phyloP scores from a whole-genome alignment of 2,329 filamentous ascomycete species.

The Aspergillus sp. region DNA sequence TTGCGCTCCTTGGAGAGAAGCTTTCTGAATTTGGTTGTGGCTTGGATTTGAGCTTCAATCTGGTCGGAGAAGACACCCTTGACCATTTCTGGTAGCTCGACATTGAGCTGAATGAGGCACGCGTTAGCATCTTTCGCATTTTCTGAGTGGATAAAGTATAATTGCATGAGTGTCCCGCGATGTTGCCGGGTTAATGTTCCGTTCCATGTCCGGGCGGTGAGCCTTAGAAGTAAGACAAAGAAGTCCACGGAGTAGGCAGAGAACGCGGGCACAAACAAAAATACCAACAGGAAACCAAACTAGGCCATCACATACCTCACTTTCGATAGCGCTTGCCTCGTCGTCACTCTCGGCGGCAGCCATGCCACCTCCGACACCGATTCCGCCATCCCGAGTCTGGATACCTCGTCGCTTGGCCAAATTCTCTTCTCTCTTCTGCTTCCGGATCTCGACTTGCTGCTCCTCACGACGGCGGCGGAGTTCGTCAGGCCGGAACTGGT shows the following conservation, averaged over 20 bases:
- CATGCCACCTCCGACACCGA: constrained; percentile 61
- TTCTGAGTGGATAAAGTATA: neutral
- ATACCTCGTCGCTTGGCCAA: constrained; percentile 97
- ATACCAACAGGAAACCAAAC: constrained; percentile 15
- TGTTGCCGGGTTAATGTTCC: neutral
- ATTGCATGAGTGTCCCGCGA: constrained; percentile 8
- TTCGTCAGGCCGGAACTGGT: constrained; percentile 98
- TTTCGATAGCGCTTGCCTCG: constrained; percentile 91
- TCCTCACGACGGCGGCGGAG: constrained; percentile 97
- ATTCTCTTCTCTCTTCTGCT: constrained; percentile 98
- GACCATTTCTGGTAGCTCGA: constrained; percentile 98
- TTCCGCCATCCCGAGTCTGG: constrained; percentile 67
- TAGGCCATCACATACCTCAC: constrained; percentile 69
- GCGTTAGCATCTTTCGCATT: constrained; percentile 20
- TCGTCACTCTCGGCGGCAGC: constrained; percentile 96
- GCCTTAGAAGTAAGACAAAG: constrained; percentile 32
- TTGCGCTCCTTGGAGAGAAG: constrained; percentile 98
- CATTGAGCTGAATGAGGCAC: constrained; percentile 69
- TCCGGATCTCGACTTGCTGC: constrained; percentile 98
- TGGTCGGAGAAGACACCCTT: constrained; percentile 97
- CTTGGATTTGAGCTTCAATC: constrained; percentile 95
- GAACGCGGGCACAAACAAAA: neutral
- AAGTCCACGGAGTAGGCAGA: constrained; percentile 8
- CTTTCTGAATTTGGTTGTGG: constrained; percentile 98
- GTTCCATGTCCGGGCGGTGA: constrained; percentile 36